Evolutionary conservation across 2,329 filamentous ascomycete genomes (phyloP), one percentile per base, ranked within the genome.

Genomic region (Hypoxylon sp.): DNA sequence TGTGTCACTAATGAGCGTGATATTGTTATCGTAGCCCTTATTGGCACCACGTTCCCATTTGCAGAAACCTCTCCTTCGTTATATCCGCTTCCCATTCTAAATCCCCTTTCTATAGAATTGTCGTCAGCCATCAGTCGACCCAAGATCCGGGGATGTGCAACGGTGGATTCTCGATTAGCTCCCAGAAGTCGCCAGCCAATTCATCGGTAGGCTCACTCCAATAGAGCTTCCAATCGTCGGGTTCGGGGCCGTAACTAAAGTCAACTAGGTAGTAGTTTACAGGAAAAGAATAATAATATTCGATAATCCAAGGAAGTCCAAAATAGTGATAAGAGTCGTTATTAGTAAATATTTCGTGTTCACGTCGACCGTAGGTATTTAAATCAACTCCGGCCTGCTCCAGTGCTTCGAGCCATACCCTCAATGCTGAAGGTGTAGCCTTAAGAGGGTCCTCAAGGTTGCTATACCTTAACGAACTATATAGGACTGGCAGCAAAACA

Each of bases 151-250:
- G 73, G 6, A 74, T 44, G 5, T 26, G 17, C 9, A 63, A 33
- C 3, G 62, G 63, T 1, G 61, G 65, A n/a, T 71, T 44, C 54
- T 73, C 69, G 44, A 74, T 50, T 31, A 74, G 39, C 14, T 50
- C 50, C 73, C 72, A 74, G 60, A 74, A 74, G 11, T 74, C 66
- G 6, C 72, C 71, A 1, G 64, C 66, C 9, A 65, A 72, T 17
- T 47, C 47, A 35, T 71, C 68, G 17, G 62, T 70, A 2, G 67
- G 69, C 29, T 70, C 62, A 10, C 47, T n/a, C 47, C 61, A 70
- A 22, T 72, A 67, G 11, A 74, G 17, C 26, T 54, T 24, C 72
- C 73, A 74, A 42, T 74, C 71, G 14, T 70, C 46, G 10, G 66
- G 70, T 19, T 66, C 11, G 1, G 58, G 57, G 2, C 71, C 72